A percentile compares a stretch with the other conserved stretches of the same genome.
phyloP scores from a whole-genome alignment of 345 rosid species.

The Citrus mangshanensis region DNA sequence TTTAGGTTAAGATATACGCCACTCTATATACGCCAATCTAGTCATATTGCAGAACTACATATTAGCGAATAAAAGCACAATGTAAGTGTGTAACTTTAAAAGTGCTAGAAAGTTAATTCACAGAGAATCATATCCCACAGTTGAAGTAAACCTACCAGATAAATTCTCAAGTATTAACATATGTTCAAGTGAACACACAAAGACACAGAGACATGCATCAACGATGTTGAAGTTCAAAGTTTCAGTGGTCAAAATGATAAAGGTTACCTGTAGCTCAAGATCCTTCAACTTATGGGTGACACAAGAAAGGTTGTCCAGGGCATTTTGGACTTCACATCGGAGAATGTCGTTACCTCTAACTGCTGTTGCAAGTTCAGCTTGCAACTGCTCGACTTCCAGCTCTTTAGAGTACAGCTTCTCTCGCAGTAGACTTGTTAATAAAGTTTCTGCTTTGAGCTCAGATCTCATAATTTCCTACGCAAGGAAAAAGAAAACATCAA shows the following conservation, averaged over 20 bases:
- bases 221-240: background rate
- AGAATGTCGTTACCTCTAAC: conserved; percentile 82
- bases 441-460: conserved; percentile 70
- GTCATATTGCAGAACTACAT: background rate
- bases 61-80: background rate
- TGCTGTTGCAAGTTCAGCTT: conserved; percentile 80
- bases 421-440: conserved; percentile 64
- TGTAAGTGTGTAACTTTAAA: background rate
- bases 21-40: background rate
- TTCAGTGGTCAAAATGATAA: background rate
- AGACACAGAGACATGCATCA: background rate
- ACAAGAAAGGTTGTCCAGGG: conserved; percentile 66
- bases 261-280: conserved; percentile 74
- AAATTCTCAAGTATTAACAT: background rate
- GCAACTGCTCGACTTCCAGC: conserved; percentile 77
- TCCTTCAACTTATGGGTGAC: conserved; percentile 67
- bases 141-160: background rate
- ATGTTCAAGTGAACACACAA: background rate
- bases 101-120: background rate
- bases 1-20: background rate
- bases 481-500: conserved; percentile 21
- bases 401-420: conserved; percentile 90
- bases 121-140: background rate
- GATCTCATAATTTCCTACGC: conserved; percentile 51
- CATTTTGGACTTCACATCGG: conserved; percentile 61